Evolutionary conservation across 768 basidiomycete genomes (phyloP), one percentile per base, ranked within the genome.

Genomic region (Pulveroboletus ravenelii): DNA sequence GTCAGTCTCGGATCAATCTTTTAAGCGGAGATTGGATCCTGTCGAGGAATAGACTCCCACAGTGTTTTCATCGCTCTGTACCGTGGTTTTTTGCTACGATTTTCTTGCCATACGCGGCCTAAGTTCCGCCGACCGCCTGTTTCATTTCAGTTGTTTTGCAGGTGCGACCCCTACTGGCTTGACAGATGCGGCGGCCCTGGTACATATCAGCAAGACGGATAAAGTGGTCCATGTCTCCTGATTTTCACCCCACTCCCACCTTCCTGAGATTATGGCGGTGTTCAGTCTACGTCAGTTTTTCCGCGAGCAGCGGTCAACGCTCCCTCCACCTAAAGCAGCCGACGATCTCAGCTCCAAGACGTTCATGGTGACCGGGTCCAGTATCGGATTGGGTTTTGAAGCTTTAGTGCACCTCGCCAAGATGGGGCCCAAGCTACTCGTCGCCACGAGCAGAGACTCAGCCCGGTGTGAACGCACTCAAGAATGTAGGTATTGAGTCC

Each of bases 341-440:
- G 64, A 53, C 6, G 70, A 78, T 48, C 62, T 81, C 14, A 57
- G 62, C 7, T 74, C 72, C 4, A 76, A 76, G 59, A 75, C 74
- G 6, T 66, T 81, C 17, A 51, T 80, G 10, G 71, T 82, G 18
- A 66, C 72, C 14, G 74, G 73, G 6, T 76, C 78, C 0, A 83
- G 79, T 55, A 65, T 67, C 18, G 81, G 62, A 10, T 20, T 66
- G 10, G 65, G 61, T 9, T 50, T 63, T 30, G 62, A 63, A 41
- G 56, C 70, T 1, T 49, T 62, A 3, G 60, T 58, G 30, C 69
- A 66, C 31, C 58, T 72, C 39, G 65, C 71, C 9, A 32, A 45
- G 27, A 66, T 72, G 63, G 54, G 52, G 10, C 68, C 71, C 12
- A 62, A 43, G 17, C 30, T 57, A 10, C 52, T 73, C 5, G 57